These are phyloP conservation scores for Penicillium sclerotigenum DNA, from an alignment of 2,329 filamentous ascomycete genomes.

Conservation along the genomic window DNA sequence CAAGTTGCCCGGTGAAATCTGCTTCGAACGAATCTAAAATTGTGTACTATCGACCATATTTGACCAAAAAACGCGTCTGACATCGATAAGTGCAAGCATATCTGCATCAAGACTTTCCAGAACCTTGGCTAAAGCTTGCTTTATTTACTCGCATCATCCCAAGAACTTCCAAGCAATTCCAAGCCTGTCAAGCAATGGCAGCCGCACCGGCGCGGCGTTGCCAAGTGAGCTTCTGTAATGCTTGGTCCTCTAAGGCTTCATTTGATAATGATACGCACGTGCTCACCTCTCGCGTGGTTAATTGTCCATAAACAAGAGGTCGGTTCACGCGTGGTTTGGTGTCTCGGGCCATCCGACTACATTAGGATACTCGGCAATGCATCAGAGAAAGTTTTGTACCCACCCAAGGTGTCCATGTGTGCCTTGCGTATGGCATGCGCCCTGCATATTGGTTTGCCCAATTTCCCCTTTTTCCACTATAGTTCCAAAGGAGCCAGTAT, in stretches of 20 bases:
- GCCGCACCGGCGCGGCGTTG: constrained; percentile 1
- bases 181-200: neutral
- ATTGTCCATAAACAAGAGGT: neutral
- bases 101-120: neutral
- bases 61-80: neutral
- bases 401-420: neutral
- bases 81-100: neutral
- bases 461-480: neutral
- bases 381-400: neutral
- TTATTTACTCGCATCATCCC: neutral
- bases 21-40: neutral
- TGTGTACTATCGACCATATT: neutral
- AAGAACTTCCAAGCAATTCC: neutral
- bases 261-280: neutral
- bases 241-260: neutral
- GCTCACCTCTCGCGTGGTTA: constrained; percentile 1
- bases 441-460: too few species aligned
- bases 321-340: neutral
- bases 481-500: neutral
- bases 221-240: constrained; percentile 9
- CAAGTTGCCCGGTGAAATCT: neutral
- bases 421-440: neutral
- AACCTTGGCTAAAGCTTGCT: constrained; percentile 12
- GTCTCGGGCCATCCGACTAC: neutral
- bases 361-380: neutral